A percentile compares a stretch with the other conserved stretches of the same genome.
phyloP scores from a whole-genome alignment of 257 asterid species.

The Capsicum chinense region DNA sequence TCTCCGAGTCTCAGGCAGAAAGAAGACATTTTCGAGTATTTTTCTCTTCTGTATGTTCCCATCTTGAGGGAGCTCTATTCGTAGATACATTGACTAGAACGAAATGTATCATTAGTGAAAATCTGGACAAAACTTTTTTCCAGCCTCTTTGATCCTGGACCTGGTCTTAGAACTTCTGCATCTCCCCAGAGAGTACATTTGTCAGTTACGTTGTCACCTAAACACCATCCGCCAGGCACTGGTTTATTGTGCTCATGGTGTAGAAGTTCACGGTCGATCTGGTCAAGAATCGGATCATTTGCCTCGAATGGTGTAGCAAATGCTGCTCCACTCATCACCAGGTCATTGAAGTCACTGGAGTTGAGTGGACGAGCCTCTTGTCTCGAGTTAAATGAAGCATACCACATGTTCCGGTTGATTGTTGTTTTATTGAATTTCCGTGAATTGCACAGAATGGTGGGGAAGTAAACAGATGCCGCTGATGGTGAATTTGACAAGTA shows the following conservation, averaged over 20 bases:
- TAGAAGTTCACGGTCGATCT: constrained; percentile 61
- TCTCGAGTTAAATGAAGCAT: constrained; percentile 52
- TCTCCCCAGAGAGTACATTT: constrained; percentile 81
- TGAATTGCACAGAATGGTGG: constrained; percentile 87
- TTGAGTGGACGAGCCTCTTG: constrained; percentile 50
- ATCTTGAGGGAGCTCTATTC: constrained; percentile 32
- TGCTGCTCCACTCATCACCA: constrained; percentile 73
- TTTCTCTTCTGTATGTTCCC: neutral
- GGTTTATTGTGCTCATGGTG: constrained; percentile 52
- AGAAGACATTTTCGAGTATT: neutral
- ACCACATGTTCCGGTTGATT: constrained; percentile 68
- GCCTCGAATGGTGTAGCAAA: constrained; percentile 68
- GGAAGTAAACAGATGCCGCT: constrained; percentile 75
- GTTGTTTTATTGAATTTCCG: constrained; percentile 64
- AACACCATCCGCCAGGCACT: constrained; percentile 94
- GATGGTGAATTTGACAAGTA: constrained; percentile 80
- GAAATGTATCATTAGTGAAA: constrained; percentile 46
- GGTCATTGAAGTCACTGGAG: constrained; percentile 54
- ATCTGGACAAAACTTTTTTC: constrained; percentile 56
- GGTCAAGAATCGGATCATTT: constrained; percentile 67
- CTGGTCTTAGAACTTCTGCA: constrained; percentile 77
- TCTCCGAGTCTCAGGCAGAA: neutral
- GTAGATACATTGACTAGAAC: constrained; percentile 47
- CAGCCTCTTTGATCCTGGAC: constrained; percentile 67
- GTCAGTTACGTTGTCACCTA: constrained; percentile 55